These are phyloP conservation scores for Teunomyces stri DNA, from an alignment of 805 yeast genomes.

Conservation along the genomic window DNA sequence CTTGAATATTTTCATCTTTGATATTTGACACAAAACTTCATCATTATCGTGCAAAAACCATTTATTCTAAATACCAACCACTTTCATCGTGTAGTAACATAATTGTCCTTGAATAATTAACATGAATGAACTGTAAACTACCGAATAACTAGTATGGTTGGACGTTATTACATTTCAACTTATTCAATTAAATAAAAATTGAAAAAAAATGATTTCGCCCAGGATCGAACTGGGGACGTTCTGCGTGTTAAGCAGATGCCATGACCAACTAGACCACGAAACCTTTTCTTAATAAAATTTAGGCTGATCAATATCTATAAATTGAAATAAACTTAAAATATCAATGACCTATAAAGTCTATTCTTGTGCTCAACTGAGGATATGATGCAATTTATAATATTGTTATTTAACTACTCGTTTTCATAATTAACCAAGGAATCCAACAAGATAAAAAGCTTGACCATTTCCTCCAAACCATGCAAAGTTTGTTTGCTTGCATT, in stretches of 20 bases:
- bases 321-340: no score
- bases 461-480: slow-evolving; percentile 49
- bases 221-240: slow-evolving; percentile 99
- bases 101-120: background rate
- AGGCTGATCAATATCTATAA: no score
- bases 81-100: no score
- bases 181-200: background rate
- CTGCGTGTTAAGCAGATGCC: slow-evolving; percentile 99
- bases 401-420: slow-evolving; percentile 2
- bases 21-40: background rate
- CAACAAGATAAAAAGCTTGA: slow-evolving; percentile 52
- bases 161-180: no score
- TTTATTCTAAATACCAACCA: no score
- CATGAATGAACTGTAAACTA: background rate
- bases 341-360: no score
- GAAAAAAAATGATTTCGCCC: slow-evolving; percentile 82
- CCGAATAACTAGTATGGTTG: no score
- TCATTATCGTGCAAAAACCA: background rate
- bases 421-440: slow-evolving; percentile 38
- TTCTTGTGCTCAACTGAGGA: background rate
- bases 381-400: background rate
- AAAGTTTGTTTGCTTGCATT: slow-evolving; percentile 26
- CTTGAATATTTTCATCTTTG: background rate
- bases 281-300: slow-evolving; percentile 42
- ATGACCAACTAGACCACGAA: slow-evolving; percentile 99